Percentiles rank a stretch among this genome's conserved stretches.
Evolutionary conservation across 495 filamentous ascomycete species (phyloP).

Genomic region (Trichoderma orchidacearum): DNA sequence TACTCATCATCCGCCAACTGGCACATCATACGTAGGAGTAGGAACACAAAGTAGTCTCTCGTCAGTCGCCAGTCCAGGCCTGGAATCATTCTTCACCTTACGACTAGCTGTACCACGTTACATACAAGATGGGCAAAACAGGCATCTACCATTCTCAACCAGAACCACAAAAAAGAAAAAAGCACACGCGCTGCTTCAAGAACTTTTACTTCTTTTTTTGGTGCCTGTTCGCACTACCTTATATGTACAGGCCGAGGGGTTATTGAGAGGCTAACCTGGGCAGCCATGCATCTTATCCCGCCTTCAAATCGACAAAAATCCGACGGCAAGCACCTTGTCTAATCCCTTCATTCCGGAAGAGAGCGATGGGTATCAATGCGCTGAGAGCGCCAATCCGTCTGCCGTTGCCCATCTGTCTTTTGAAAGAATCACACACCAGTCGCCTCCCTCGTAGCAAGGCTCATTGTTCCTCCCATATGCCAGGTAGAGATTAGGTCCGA

Average conservation of each 20-base stretch:
- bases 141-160: neutral
- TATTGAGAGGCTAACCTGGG: neutral
- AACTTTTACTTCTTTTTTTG: slow-evolving; percentile 5
- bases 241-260: neutral
- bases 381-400: neutral
- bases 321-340: neutral
- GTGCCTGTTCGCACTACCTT: neutral
- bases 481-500: neutral
- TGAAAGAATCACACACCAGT: neutral
- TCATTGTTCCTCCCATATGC: neutral
- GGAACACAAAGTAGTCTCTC: neutral
- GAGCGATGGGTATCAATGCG: neutral
- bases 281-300: neutral
- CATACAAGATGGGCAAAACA: neutral
- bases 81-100: neutral
- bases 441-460: neutral
- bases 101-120: neutral
- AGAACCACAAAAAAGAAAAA: neutral
- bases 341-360: neutral
- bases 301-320: neutral
- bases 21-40: neutral
- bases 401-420: neutral
- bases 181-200: neutral
- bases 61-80: neutral
- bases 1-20: neutral